These are phyloP conservation scores for Panicum hallii DNA, from an alignment of 202 grass and related monocot genomes.

Conservation along the genomic window DNA sequence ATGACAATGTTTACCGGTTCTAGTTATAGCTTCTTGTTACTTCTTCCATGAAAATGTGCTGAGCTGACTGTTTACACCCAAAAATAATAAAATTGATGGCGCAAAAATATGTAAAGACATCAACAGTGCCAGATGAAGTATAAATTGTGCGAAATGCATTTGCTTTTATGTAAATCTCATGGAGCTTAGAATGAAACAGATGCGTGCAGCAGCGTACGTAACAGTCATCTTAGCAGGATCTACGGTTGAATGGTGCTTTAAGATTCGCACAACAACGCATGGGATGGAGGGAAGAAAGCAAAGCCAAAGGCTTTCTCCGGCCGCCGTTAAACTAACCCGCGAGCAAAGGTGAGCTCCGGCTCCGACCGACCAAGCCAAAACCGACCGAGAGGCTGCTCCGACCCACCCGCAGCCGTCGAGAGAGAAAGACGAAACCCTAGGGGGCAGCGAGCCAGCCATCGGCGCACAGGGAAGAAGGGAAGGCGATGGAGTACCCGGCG, in stretches of 20 bases:
- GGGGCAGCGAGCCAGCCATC: neutral
- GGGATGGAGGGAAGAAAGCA: neutral
- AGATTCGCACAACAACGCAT: neutral
- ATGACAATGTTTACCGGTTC: neutral
- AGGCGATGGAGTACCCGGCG: constrained; percentile 58
- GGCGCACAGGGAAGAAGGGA: neutral
- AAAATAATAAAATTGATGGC: neutral
- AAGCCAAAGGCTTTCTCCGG: neutral
- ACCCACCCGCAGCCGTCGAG: neutral
- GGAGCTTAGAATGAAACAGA: too few relatives aligned
- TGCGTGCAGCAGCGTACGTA: too few relatives aligned
- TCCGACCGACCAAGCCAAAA: neutral
- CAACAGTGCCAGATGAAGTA: neutral
- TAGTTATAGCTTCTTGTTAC: neutral
- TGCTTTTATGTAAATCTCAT: too few relatives aligned
- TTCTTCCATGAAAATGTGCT: neutral
- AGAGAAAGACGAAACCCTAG: constrained; percentile 27
- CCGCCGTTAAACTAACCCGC: constrained; percentile 32
- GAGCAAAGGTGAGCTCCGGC: neutral
- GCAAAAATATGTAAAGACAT: neutral
- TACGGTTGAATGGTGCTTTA: neutral
- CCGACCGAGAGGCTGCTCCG: constrained; percentile 5
- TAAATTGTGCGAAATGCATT: too few relatives aligned
- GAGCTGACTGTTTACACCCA: neutral
- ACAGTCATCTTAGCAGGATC: too few relatives aligned